Base-by-base conservation (phyloP, 1,284 basidiomycete species). In the Stygiomarasmius scandens region DNA sequence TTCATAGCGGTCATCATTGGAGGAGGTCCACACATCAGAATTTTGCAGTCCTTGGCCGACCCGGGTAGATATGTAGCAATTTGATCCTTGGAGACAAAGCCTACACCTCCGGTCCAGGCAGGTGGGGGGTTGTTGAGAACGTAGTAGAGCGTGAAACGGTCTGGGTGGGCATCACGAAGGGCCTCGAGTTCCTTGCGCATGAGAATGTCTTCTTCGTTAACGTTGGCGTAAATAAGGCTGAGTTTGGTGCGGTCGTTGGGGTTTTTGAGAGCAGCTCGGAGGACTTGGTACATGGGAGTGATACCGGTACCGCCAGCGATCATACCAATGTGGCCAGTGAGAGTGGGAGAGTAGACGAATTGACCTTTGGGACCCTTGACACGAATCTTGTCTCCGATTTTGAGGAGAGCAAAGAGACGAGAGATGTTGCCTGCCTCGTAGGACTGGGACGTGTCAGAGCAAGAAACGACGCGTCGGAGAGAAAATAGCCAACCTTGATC, bases 1-100 rank as follows among this genome's bases (percentile, higher is more conserved):
- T 98, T 98, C 95, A 98, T 98, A 48, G 95, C 96, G 54, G 79
- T 82, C 72, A 97, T 89, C 96, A 98, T 98, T 8, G 96, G 96
- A 22, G 96, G 95, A 58, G 96, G 96, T 51, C 93, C 94, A 74
- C 93, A 96, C 71, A 96, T 81, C 60, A 96, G 81, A 54, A 96
- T 77, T 74, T 95, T 95, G 79, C 87, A 89, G 64, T 92, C 82
- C 20, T 77, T 72, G 52, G 74, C 79, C 34, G 85, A 78, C 25
- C 82, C 79, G 20, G 89, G 89, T 72, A 94, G 77, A 70, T 86
- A 77, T 61, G 88, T 76, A 69, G 91, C 80, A 68, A 99, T 94
- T 69, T 96, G 94, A n/a, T 96, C 94, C 76, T 93, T 93, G 64
- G 88, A 87, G 55, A 99, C 92, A 69, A 97, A 99, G 45, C 96